Percentiles rank a stretch among this genome's conserved stretches.
These are phyloP conservation scores for Cercospora sesami DNA, from an alignment of 2,329 filamentous ascomycete species.

Conservation along the genomic window DNA sequence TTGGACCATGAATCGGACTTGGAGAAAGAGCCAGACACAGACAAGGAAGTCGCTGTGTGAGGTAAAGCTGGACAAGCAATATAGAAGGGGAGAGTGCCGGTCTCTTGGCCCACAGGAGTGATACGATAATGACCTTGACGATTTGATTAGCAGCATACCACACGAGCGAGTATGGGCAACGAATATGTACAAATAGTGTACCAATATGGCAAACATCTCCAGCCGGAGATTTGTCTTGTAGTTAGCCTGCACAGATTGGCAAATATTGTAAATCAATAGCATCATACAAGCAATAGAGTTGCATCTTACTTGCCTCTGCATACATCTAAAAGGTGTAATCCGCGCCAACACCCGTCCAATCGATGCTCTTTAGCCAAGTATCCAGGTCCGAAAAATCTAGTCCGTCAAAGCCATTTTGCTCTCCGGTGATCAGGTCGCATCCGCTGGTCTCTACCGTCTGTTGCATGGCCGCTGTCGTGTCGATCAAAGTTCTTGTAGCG, in stretches of 20 bases:
- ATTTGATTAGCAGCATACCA: not conserved
- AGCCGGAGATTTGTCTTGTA: not conserved
- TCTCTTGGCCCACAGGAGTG: not conserved
- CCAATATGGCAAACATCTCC: not conserved
- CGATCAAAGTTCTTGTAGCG: too few species aligned
- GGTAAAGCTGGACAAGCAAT: not conserved
- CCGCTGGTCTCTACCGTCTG: not conserved
- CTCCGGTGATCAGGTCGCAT: not conserved
- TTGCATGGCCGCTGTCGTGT: not conserved
- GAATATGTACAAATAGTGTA: not conserved
- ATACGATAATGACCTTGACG: not conserved
- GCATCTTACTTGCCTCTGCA: not conserved
- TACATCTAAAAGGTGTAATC: slow-evolving; percentile 15
- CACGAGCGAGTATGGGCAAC: not conserved
- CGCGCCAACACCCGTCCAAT: slow-evolving; percentile 21
- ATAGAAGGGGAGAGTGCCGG: not conserved
- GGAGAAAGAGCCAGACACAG: not conserved
- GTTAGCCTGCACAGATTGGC: not conserved
- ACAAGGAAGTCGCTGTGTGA: not conserved
- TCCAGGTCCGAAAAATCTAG: slow-evolving; percentile 22
- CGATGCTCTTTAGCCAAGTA: slow-evolving; percentile 22
- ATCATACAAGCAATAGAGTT: not conserved
- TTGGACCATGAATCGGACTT: not conserved
- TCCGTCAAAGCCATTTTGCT: slow-evolving; percentile 7
- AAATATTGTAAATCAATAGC: not conserved